Evolutionary conservation across 1,284 basidiomycete species (phyloP).

Genomic region (Neolentinus lepideus): DNA sequence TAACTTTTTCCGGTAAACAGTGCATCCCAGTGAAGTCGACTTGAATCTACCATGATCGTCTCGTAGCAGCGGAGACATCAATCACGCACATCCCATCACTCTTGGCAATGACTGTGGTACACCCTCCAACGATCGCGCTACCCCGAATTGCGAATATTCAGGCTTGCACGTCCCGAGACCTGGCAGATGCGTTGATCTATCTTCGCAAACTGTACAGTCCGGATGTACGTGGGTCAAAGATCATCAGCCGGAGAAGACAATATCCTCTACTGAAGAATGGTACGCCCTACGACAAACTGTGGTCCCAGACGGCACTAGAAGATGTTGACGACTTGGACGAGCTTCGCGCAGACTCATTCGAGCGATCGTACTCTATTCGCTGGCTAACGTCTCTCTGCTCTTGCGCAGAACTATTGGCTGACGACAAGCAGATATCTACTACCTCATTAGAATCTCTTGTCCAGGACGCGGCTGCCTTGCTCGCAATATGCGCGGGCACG

Average conservation of each 20-base stretch:
- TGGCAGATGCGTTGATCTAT: neutral
- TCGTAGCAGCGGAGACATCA: too few relatives aligned
- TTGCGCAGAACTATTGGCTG: constrained; percentile 16
- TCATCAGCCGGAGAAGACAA: neutral
- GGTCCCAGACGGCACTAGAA: neutral
- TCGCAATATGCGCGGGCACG: constrained; percentile 31
- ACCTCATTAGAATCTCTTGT: constrained; percentile 28
- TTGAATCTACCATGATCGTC: too few relatives aligned
- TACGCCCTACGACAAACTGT: neutral
- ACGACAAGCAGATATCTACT: constrained; percentile 5
- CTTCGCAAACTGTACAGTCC: neutral
- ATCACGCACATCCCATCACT: too few relatives aligned
- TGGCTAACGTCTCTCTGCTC: constrained; percentile 62
- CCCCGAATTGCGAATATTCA: neutral
- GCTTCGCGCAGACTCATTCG: constrained; percentile 50
- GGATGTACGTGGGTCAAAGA: neutral
- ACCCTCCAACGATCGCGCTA: neutral
- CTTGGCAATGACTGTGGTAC: neutral
- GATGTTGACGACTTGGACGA: constrained; percentile 7
- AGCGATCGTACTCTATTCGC: constrained; percentile 56
- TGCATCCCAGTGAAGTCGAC: neutral
- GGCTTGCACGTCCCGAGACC: neutral
- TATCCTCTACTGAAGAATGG: neutral
- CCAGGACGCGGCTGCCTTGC: constrained; percentile 44
- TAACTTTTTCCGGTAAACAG: too few relatives aligned